Evolutionary conservation across 208 protist genomes (phyloP), one percentile per base, ranked within the genome.

Genomic region (Acanthamoeba healyi): DNA sequence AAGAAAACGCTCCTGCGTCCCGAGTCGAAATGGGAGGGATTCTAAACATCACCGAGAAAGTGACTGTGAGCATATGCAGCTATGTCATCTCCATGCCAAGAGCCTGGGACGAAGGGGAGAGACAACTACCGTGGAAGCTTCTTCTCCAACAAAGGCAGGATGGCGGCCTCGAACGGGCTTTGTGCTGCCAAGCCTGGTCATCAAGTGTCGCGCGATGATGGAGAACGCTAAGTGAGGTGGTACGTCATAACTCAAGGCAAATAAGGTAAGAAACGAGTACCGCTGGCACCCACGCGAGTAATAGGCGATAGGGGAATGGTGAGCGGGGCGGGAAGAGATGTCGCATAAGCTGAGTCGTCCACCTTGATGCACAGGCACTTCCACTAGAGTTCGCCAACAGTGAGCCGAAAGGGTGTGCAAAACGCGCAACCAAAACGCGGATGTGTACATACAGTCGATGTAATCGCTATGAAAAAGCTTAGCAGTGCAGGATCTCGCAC

Each of bases 51-150:
- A n/a, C n/a, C n/a, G n/a, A n/a, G n/a, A n/a, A n/a, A n/a, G n/a
- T n/a, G n/a, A n/a, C n/a, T n/a, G n/a, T n/a, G n/a, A n/a, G n/a
- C n/a, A n/a, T n/a, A n/a, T n/a, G n/a, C n/a, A n/a, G n/a, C n/a
- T n/a, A n/a, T n/a, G n/a, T n/a, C n/a, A n/a, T n/a, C n/a, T n/a
- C n/a, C n/a, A n/a, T n/a, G n/a, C n/a, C n/a, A n/a, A n/a, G n/a
- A n/a, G n/a, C n/a, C n/a, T n/a, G n/a, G 26, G n/a, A 70, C n/a
- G n/a, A 70, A 26, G 5, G 29, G 61, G 61, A 70, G 61, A 70
- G 61, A n/a, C n/a, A n/a, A n/a, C n/a, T 86, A 86, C 77, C 77
- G 77, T 26, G 77, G 77, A 15, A 86, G n/a, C 77, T 86, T 86
- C 49, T 15, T 42, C 42, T 86, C 77, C 32, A 86, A 29, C 32